Evolutionary conservation across 2,329 filamentous ascomycete genomes (phyloP).

Genomic region (Colletotrichum ledebouriae): DNA sequence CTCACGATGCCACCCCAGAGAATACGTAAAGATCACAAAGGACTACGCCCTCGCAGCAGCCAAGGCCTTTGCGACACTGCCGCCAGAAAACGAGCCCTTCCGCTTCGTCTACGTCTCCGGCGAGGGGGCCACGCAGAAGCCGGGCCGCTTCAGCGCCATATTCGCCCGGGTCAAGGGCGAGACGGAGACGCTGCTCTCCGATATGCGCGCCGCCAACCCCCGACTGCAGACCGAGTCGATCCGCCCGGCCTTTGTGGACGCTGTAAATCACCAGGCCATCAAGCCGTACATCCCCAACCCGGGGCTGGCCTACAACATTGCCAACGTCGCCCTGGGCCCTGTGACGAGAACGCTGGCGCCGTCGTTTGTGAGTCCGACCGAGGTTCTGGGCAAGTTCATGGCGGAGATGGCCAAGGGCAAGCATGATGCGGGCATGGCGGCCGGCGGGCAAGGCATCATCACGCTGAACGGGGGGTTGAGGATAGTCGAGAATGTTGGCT

Average conservation of each 20-base stretch:
- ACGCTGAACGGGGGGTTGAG: constrained; percentile 51
- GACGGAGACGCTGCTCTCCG: constrained; percentile 71
- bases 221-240: constrained; percentile 68
- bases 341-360: constrained; percentile 45
- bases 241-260: constrained; percentile 72
- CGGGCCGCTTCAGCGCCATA: constrained; percentile 66
- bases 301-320: constrained; percentile 41
- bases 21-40: constrained; percentile 78
- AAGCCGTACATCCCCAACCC: constrained; percentile 56
- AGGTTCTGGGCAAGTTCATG: constrained; percentile 58
- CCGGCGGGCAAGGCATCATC: constrained; percentile 49
- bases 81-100: constrained; percentile 64
- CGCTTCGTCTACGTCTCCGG: constrained; percentile 81
- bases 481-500: constrained; percentile 52
- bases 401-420: constrained; percentile 61
- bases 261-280: constrained; percentile 55
- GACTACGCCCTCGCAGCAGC: constrained; percentile 75
- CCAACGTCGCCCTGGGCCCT: constrained; percentile 45
- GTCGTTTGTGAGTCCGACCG: constrained; percentile 57
- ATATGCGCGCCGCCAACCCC: constrained; percentile 59
- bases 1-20: constrained; percentile 49
- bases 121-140: constrained; percentile 69
- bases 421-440: constrained; percentile 46
- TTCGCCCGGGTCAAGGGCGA: constrained; percentile 77
- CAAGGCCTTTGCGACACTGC: constrained; percentile 67